Evolutionary conservation across 306 rosid genomes (phyloP).

Genomic region (Pyrus bretschneideri): DNA sequence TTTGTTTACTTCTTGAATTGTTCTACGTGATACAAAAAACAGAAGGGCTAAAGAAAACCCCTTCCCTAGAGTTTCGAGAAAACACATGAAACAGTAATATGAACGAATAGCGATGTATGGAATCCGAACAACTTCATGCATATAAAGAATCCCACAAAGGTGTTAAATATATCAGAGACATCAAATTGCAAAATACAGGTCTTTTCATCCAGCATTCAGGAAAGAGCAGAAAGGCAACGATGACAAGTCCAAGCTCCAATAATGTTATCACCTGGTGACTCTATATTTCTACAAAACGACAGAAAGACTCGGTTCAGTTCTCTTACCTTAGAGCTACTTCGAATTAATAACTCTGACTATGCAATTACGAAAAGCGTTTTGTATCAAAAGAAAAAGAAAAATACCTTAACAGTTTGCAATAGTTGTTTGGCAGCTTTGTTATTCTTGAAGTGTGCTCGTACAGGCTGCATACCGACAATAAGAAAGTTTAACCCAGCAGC

Average conservation of each 20-base stretch:
- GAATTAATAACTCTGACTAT: not conserved
- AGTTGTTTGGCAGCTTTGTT: conserved; percentile 67
- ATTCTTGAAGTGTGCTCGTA: conserved; percentile 60
- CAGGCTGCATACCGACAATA: conserved; percentile 46
- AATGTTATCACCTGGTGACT: conserved; percentile 1
- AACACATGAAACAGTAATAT: not conserved
- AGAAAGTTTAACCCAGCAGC: too few relatives aligned
- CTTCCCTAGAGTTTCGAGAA: not conserved
- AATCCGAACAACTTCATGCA: not conserved
- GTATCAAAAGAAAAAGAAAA: not conserved
- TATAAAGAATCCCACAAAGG: too few relatives aligned
- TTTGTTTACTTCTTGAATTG: too few relatives aligned
- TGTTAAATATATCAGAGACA: not conserved
- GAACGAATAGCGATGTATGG: too few relatives aligned
- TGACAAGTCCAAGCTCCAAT: not conserved
- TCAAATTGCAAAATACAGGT: not conserved
- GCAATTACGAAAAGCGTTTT: not conserved
- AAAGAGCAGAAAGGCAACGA: not conserved
- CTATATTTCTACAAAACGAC: conserved; percentile 2
- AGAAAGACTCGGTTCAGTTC: not conserved
- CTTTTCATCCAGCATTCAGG: not conserved
- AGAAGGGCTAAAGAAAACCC: not conserved
- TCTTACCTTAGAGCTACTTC: not conserved
- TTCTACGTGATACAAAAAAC: too few relatives aligned
- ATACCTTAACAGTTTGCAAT: conserved; percentile 67